Base-by-base conservation (phyloP, 352 stramenopile genomes). In the Pythium scleroteichum region DNA sequence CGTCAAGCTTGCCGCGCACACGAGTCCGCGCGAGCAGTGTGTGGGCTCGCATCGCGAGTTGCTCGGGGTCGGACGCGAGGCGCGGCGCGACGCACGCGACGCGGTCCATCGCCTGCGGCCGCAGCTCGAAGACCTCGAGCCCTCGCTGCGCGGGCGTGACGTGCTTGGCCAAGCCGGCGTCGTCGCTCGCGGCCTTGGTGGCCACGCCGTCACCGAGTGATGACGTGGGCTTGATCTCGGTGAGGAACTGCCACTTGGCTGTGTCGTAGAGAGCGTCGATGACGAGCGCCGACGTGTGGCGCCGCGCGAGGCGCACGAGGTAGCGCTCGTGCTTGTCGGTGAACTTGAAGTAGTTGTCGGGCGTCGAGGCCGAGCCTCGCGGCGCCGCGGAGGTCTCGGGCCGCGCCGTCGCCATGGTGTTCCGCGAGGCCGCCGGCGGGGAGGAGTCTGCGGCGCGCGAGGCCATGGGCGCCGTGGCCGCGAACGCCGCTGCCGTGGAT, bases 61-160 rank as follows among this genome's bases (percentile, higher is more conserved):
- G 68, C 22, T 61, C 24, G 23, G 54, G 53, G 19, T 69, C 62
- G 10, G 24, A 40, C 32, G 62, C 62, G 20, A 69, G 54, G 20
- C 53, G 53, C 1, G 76, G 76, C 42, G 59, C 74, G 64, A 90
- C 79, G 33, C 66, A 71, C 24, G 76, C 78, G 41, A 89, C 77
- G 52, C 74, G 75, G 27, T 78, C 63, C 14, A 66, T 56, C 6
- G 78, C 72, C 53, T 83, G 73, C 23, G 64, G 51, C 20, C 70
- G 75, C 24, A 90, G 62, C 53, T 87, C 80, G 51, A 82, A 90
- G 51, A 90, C 70, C 42, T 80, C 64, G 19, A 90, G 65, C 26
- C 17, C 26, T 6, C 38, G 47, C 49, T 69, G 53, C 16, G 46
- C 26, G 26, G 53, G 53, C 27, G 46, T 55, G 29, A 56, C 23